Base-by-base conservation (phyloP, 2,329 filamentous ascomycete species). In the Zymoseptoria pseudotritici region DNA sequence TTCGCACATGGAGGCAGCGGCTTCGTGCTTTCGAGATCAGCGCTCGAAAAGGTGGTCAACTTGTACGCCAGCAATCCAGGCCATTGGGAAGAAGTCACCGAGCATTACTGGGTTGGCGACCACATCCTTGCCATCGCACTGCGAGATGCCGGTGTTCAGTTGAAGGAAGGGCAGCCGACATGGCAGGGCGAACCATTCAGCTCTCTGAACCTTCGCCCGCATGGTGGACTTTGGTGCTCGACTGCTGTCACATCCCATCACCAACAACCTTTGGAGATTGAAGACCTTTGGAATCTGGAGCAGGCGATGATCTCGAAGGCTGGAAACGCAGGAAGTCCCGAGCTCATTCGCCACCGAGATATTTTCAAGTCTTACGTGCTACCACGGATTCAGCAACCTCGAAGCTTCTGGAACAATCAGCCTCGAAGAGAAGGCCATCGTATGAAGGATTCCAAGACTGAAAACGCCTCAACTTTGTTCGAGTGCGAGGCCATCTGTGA, bases 1-100 rank as follows among this genome's bases (percentile, higher is more conserved):
- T 74, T 77, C 31, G 76, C 72, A 1, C 76, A 78, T 56, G 71
- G 73, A 21, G 75, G 75, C 10, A 67, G 72, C 5, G 77, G 76
- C 4, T 77, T 77, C 21, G 54, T 76, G 22, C 64, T 78, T 1
- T 78, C 77, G 0, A 68, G 74, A 13, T 71, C 73, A 8, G 75
- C 77, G 0, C 57, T 78, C 31, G 64, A 72, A 53, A 57, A 56
- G 9, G 67, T 67, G 4, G 66, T 67, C 9, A 59, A 61, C 6
- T 76, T 78, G 51, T 80, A 78, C 57, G 69, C 71, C 1, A 66
- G 70, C 5, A 73, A 79, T 55, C 68, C 78, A 7, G 65, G 74
- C 17, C 58, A 65, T 17, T 65, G 62, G 55, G 69, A 70, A 24
- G 56, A 42, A 5, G 68, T 69, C 49, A 69, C 66, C 2, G 63